Percentiles rank a stretch among this genome's conserved stretches.
Conservation (phyloP, 2,329 filamentous ascomycete genomes). For the Diaporthe sp. region DNA sequence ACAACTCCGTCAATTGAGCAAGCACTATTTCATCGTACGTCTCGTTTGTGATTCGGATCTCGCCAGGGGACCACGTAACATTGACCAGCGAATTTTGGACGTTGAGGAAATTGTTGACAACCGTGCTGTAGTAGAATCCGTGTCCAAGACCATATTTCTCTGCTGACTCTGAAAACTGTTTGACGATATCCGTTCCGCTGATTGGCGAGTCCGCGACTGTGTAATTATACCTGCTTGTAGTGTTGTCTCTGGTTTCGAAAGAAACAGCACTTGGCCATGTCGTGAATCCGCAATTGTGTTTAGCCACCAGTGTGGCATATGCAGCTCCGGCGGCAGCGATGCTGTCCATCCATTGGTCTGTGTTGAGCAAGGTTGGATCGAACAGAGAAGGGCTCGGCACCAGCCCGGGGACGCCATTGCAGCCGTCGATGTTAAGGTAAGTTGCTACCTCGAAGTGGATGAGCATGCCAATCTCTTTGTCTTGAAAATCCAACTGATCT, state of each 20-base stretch:
- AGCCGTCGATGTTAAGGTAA: conserved; percentile 47
- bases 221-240: conserved; percentile 48
- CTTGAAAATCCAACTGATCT: conserved; percentile 47
- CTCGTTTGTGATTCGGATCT: conserved; percentile 45
- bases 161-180: conserved; percentile 46
- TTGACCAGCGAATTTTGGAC: conserved; percentile 45
- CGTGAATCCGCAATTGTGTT: conserved; percentile 51
- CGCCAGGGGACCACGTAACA: conserved; percentile 41
- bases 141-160: conserved; percentile 47
- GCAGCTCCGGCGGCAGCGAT: conserved; percentile 47
- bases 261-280: conserved; percentile 49
- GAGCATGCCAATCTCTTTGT: conserved; percentile 47
- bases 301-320: conserved; percentile 50
- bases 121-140: conserved; percentile 50
- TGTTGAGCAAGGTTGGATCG: conserved; percentile 45
- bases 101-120: conserved; percentile 51
- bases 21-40: conserved; percentile 47
- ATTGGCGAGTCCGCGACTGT: conserved; percentile 48
- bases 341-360: conserved; percentile 49
- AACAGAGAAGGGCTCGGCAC: conserved; percentile 45
- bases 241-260: conserved; percentile 45
- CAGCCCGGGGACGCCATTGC: conserved; percentile 46
- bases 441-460: conserved; percentile 49
- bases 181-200: conserved; percentile 46
- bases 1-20: conserved; percentile 46